A percentile compares a stretch with the other conserved stretches of the same genome.
Evolutionary conservation across 768 basidiomycete species (phyloP).

Genomic region (Cystobasidium onofrii): DNA sequence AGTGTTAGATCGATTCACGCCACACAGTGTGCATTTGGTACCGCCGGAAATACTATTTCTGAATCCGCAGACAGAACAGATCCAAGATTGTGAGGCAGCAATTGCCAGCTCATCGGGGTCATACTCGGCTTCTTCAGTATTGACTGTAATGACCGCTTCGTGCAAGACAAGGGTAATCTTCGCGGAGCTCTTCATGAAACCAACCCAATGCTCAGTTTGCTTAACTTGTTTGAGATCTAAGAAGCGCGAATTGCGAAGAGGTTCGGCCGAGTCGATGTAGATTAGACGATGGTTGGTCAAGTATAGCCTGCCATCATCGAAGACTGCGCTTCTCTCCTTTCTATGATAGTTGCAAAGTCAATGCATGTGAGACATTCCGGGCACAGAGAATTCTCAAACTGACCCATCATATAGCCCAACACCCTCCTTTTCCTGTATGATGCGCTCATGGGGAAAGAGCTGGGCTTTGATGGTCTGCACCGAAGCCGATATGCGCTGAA

Average conservation of each 20-base stretch:
- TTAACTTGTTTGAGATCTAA: conserved; percentile 59
- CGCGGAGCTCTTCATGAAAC: conserved; percentile 77
- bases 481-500: conserved; percentile 24
- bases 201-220: conserved; percentile 79
- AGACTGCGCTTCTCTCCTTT: conserved; percentile 67
- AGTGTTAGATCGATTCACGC: conserved; percentile 53
- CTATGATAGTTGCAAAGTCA: conserved; percentile 49
- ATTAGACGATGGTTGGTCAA: conserved; percentile 77
- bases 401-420: conserved; percentile 92
- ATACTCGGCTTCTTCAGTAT: not conserved
- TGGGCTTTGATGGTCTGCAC: conserved; percentile 49
- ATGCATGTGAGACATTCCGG: not conserved
- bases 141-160: not conserved
- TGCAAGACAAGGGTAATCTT: conserved; percentile 65
- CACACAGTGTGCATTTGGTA: conserved; percentile 63
- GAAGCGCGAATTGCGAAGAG: conserved; percentile 56
- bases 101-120: not conserved
- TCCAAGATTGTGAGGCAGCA: conserved; percentile 54
- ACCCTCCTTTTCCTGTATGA: conserved; percentile 62
- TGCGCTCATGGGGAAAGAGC: conserved; percentile 70
- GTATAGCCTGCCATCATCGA: conserved; percentile 65
- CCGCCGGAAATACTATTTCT: conserved; percentile 60
- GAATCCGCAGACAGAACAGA: conserved; percentile 80
- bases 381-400: conserved; percentile 41
- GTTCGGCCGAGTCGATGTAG: conserved; percentile 58